Evolutionary conservation across 371 early-diverging fungal genomes (phyloP).

Genomic region (Syncephalastrum monosporum): DNA sequence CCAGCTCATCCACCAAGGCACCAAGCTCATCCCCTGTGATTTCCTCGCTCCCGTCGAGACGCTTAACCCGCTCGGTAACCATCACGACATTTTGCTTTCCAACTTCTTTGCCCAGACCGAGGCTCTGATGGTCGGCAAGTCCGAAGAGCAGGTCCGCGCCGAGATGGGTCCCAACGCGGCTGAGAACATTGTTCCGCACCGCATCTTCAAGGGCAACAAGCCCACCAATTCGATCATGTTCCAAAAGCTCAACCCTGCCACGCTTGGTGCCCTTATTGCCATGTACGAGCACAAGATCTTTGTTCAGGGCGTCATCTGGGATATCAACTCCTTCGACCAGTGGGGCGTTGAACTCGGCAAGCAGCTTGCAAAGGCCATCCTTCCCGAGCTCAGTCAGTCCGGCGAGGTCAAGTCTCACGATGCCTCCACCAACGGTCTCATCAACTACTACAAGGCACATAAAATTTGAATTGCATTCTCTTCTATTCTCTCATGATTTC

Average conservation of each 20-base stretch:
- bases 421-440: slow-evolving; percentile 90
- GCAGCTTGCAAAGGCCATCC: slow-evolving; percentile 95
- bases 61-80: slow-evolving; percentile 84
- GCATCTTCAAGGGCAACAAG: slow-evolving; percentile 94
- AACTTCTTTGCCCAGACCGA: slow-evolving; percentile 99
- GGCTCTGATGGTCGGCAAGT: slow-evolving; percentile 96
- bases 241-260: slow-evolving; percentile 90
- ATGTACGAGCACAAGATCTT: slow-evolving; percentile 99
- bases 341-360: slow-evolving; percentile 99
- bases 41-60: slow-evolving; percentile 93
- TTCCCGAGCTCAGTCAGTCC: slow-evolving; percentile 75
- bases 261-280: slow-evolving; percentile 93
- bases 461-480: slow-evolving; percentile 25
- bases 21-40: slow-evolving; percentile 94
- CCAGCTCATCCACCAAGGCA: slow-evolving; percentile 99
- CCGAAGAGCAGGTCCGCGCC: slow-evolving; percentile 70
- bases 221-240: slow-evolving; percentile 97
- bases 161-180: slow-evolving; percentile 64
- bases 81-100: slow-evolving; percentile 94
- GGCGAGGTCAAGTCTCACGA: slow-evolving; percentile 76
- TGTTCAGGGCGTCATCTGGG: slow-evolving; percentile 97
- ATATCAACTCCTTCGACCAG: slow-evolving; percentile 97
- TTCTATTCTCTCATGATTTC: slow-evolving; percentile 1
- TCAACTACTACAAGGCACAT: slow-evolving; percentile 80
- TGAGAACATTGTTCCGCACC: slow-evolving; percentile 82